Evolutionary conservation across 2,329 filamentous ascomycete species (phyloP).

Genomic region (Fusarium sambucinum): DNA sequence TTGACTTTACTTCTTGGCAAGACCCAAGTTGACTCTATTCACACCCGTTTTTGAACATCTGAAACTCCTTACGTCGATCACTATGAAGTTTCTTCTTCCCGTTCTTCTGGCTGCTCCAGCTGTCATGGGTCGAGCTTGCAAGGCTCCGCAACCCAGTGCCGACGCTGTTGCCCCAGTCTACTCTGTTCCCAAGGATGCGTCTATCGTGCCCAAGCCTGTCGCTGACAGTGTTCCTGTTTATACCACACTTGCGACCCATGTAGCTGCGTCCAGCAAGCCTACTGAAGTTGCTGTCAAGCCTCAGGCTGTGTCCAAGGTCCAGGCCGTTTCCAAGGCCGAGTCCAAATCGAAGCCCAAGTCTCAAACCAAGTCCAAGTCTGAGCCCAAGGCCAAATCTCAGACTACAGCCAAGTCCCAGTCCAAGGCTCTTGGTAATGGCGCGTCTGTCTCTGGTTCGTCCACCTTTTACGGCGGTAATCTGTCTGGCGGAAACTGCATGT

Average conservation of each 20-base stretch:
- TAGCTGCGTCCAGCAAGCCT: background rate
- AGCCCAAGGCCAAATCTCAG: background rate
- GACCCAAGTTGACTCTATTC: slow-evolving; percentile 21
- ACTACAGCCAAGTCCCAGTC: slow-evolving; percentile 1
- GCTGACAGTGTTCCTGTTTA: slow-evolving; percentile 8
- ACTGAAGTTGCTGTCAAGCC: background rate
- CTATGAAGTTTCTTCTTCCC: slow-evolving; percentile 46
- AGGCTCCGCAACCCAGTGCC: slow-evolving; percentile 17
- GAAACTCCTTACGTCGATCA: slow-evolving; percentile 31
- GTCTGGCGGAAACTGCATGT: slow-evolving; percentile 71
- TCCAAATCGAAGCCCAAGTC: background rate
- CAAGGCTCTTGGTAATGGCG: slow-evolving; percentile 18
- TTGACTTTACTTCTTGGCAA: slow-evolving; percentile 32
- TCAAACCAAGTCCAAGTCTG: background rate
- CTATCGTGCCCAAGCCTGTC: slow-evolving; percentile 7
- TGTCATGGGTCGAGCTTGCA: slow-evolving; percentile 47
- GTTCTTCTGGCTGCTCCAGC: slow-evolving; percentile 44
- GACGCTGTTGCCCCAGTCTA: slow-evolving; percentile 7
- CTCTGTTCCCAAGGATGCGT: slow-evolving; percentile 20
- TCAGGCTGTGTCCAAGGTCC: background rate
- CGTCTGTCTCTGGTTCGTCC: slow-evolving; percentile 37
- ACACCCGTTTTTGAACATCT: background rate
- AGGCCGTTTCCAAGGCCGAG: background rate
- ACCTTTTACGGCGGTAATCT: slow-evolving; percentile 69
- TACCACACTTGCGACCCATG: slow-evolving; percentile 32